Base-by-base conservation (phyloP, 345 rosid species). In the Rhodomyrtus tomentosa region DNA sequence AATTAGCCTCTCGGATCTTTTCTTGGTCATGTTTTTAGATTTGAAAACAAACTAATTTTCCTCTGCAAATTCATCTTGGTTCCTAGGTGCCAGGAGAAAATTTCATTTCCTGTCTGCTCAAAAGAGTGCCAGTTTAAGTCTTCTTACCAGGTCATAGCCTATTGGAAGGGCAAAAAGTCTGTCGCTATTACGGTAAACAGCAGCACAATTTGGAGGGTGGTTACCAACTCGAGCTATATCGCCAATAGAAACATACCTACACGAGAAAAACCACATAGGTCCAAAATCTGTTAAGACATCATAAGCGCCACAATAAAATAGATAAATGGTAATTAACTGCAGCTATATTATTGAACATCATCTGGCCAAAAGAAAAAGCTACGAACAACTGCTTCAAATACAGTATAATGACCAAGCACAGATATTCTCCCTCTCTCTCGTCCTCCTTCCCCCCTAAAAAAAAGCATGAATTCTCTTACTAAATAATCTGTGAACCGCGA, bases 121-220 rank as follows among this genome's bases (percentile, higher is more conserved):
- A 81, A 53, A 29, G 10, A 49, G 45, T 36, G 45, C 45, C 24
- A 68, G 45, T 68, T 16, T 18, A 32, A 40, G 79, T 54, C 53
- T 68, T 76, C 95, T 93, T 90, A 95, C 99, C 89, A 97, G 93
- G 89, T 97, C 99, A 91, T 94, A 95, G 83, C 99, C 98, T 68
- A 94, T 79, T 20, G 99, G 98, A 86, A 86, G 89, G 55, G 95
- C 92, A 89, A 95, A 95, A 84, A 89, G 89, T 55, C 88, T 68
- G 29, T 90, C 89, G 32, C 32, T 53, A 54, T 92, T 91, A 82
- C 83, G 89, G 89, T 97, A 97, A 85, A 94, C 92, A 85, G 99
- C 99, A 79, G 98, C 95, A 56, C 94, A 96, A 88, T 90, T 92
- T 76, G 99, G 99, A 85, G 98, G 93, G 91, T 97, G 98, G 88